Conservation (phyloP, 768 basidiomycete species). For the Auricularia sp. region DNA sequence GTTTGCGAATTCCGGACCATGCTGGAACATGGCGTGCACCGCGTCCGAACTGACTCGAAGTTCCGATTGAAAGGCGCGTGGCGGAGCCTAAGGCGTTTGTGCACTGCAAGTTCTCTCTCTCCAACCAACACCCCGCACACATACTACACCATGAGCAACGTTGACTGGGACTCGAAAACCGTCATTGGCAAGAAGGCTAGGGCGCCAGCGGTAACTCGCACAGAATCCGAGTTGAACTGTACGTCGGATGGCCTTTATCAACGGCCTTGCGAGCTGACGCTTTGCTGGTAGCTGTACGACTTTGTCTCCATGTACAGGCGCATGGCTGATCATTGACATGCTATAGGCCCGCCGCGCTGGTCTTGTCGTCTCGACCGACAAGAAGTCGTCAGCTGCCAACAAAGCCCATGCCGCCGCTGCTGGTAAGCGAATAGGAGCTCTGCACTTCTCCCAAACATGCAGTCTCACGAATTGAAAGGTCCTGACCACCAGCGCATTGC, state of each 20-base stretch:
- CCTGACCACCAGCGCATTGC: constrained; percentile 91
- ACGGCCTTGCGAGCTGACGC: constrained; percentile 12
- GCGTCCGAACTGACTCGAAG: neutral
- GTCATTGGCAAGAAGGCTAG: constrained; percentile 65
- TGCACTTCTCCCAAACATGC: neutral
- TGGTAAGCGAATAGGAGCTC: neutral
- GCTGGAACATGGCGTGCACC: neutral
- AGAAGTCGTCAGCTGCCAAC: constrained; percentile 64
- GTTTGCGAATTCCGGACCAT: neutral
- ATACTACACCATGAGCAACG: neutral
- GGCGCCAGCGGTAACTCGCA: constrained; percentile 56
- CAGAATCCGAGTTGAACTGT: constrained; percentile 48
- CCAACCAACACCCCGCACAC: neutral
- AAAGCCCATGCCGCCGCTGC: constrained; percentile 63
- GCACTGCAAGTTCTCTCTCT: neutral
- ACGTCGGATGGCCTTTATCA: constrained; percentile 11
- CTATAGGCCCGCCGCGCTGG: constrained; percentile 64
- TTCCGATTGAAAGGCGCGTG: neutral
- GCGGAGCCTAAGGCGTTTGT: neutral
- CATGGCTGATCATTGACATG: constrained; percentile 8
- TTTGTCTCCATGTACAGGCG: neutral
- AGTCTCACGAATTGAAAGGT: constrained; percentile 33
- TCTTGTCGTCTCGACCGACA: constrained; percentile 73
- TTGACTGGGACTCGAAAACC: constrained; percentile 61
- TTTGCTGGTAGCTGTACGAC: constrained; percentile 42